A percentile compares a stretch with the other conserved stretches of the same genome.
These are phyloP conservation scores for Grosmannia clavigera DNA, from an alignment of 2,329 filamentous ascomycete genomes.

Conservation along the genomic window DNA sequence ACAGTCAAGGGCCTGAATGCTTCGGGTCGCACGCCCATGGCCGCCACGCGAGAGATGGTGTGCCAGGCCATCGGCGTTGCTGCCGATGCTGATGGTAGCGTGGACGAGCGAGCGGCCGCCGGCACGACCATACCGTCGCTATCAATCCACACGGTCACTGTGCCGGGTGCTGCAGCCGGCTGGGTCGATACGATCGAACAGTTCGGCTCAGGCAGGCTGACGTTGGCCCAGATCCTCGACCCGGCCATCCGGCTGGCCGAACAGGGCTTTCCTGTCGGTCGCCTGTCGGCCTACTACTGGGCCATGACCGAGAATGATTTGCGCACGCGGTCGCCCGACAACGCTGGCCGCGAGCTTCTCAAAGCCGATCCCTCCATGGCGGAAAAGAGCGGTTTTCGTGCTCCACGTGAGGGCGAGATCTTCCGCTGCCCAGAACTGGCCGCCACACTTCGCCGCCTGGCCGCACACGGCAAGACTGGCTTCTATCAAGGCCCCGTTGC, in stretches of 20 bases:
- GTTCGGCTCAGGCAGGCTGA: conserved; percentile 75
- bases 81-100: conserved; percentile 12
- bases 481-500: conserved; percentile 81
- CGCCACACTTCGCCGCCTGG: conserved; percentile 64
- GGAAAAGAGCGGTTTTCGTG: conserved; percentile 49
- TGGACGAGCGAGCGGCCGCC: conserved; percentile 9
- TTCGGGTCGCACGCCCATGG: conserved; percentile 66
- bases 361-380: conserved; percentile 57
- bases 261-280: conserved; percentile 74
- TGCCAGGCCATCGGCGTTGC: conserved; percentile 55
- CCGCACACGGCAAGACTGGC: conserved; percentile 66
- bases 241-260: conserved; percentile 79
- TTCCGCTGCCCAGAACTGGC: conserved; percentile 73
- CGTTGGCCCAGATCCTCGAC: conserved; percentile 58
- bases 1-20: conserved; percentile 79
- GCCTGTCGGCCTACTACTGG: conserved; percentile 36
- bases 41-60: conserved; percentile 57
- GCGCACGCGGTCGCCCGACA: conserved; percentile 55
- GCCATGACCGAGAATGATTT: conserved; percentile 13
- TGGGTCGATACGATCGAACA: conserved; percentile 83
- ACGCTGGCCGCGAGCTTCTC: conserved; percentile 62
- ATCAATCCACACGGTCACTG: conserved; percentile 68
- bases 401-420: conserved; percentile 68
- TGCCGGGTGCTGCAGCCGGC: conserved; percentile 46
- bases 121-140: conserved; percentile 49